Percentiles rank a stretch among this genome's conserved stretches.
phyloP scores from a whole-genome alignment of 1,284 basidiomycete species.

The Tilletia caries region DNA sequence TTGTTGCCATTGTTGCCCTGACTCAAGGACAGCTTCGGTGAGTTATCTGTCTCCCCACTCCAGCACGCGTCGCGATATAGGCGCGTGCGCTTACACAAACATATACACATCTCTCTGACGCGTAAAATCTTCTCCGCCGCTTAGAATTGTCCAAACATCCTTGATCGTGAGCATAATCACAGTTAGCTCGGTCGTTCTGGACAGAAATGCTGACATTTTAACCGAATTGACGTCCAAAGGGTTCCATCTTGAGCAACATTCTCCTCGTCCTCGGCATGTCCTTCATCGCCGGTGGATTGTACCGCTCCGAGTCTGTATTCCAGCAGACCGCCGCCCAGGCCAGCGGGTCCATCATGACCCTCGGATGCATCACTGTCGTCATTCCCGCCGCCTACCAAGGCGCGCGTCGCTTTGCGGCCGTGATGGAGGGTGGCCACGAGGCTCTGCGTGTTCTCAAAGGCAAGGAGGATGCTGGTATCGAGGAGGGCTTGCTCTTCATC shows the following conservation, averaged over 20 bases:
- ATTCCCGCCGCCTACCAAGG: slow-evolving; percentile 81
- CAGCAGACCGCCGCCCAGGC: slow-evolving; percentile 53
- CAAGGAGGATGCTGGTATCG: slow-evolving; percentile 22
- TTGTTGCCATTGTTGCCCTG: slow-evolving; percentile 67
- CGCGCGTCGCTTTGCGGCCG: slow-evolving; percentile 33
- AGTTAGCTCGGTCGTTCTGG: background rate
- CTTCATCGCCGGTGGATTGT: slow-evolving; percentile 52
- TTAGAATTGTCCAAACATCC: slow-evolving; percentile 45
- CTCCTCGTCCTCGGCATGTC: slow-evolving; percentile 49
- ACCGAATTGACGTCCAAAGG: background rate
- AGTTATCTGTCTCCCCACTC: no score
- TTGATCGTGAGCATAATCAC: slow-evolving; percentile 27
- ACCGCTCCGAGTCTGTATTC: slow-evolving; percentile 43
- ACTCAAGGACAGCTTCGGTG: slow-evolving; percentile 51
- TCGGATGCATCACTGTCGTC: slow-evolving; percentile 82
- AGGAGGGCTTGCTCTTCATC: slow-evolving; percentile 47
- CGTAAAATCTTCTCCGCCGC: no score
- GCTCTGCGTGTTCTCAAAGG: slow-evolving; percentile 26
- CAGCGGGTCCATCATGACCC: slow-evolving; percentile 66
- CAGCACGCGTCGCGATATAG: no score
- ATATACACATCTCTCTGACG: background rate
- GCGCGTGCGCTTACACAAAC: background rate
- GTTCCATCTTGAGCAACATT: slow-evolving; percentile 49
- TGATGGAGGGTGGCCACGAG: slow-evolving; percentile 44
- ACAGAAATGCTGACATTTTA: background rate